A percentile compares a stretch with the other conserved stretches of the same genome.
Evolutionary conservation across 2,329 filamentous ascomycete species (phyloP).

Genomic region (Botryosphaeria dothidea): DNA sequence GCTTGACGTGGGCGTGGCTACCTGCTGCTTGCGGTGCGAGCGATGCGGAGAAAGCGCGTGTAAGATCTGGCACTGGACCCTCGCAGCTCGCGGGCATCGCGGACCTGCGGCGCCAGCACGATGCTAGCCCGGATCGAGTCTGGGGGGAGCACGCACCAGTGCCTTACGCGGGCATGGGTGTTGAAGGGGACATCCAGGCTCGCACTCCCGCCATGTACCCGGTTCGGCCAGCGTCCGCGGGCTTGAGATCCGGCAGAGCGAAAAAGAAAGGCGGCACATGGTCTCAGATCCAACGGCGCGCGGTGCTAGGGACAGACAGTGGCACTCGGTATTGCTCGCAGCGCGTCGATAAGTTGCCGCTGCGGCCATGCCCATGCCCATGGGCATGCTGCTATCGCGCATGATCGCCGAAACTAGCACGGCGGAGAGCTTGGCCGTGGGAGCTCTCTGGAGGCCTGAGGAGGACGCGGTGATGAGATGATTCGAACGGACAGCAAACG

Average conservation of each 20-base stretch:
- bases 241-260: neutral
- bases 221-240: neutral
- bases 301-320: conserved; percentile 1
- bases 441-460: conserved; percentile 11
- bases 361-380: neutral
- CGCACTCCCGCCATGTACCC: conserved; percentile 7
- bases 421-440: neutral
- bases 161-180: conserved; percentile 6
- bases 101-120: conserved; percentile 12
- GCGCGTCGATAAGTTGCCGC: conserved; percentile 12
- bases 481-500: conserved; percentile 2
- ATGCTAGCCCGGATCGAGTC: conserved; percentile 2
- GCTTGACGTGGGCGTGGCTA: neutral
- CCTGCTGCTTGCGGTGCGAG: neutral
- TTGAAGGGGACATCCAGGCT: conserved; percentile 4
- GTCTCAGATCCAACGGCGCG: conserved; percentile 8
- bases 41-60: conserved; percentile 11
- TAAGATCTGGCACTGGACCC: conserved; percentile 2
- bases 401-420: conserved; percentile 2
- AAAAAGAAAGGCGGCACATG: neutral
- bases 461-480: neutral
- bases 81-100: neutral
- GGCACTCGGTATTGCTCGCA: neutral
- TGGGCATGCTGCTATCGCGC: neutral
- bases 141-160: conserved; percentile 10